Percentiles rank a stretch among this genome's conserved stretches.
phyloP scores from a whole-genome alignment of 78 protist genomes.

The Acrasis kona region DNA sequence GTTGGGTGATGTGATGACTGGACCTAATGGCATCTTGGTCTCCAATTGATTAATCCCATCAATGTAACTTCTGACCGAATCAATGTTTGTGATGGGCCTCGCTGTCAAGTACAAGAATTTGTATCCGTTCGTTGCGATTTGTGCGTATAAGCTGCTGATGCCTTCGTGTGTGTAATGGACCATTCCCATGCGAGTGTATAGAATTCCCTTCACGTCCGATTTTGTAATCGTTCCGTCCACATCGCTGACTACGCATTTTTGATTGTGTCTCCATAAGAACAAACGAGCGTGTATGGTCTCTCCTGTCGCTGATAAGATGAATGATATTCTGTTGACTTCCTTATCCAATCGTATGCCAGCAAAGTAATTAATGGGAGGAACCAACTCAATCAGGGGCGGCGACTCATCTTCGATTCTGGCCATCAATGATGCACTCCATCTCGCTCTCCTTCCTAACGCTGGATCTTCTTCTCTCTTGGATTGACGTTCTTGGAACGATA shows the following conservation, averaged over 20 bases:
- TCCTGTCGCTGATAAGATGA: too few relatives aligned
- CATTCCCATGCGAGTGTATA: constrained; percentile 67
- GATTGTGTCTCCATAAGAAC: constrained; percentile 47
- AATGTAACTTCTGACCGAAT: constrained; percentile 10
- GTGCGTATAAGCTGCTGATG: constrained; percentile 64
- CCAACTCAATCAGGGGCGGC: too few relatives aligned
- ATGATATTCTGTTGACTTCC: too few relatives aligned
- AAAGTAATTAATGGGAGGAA: too few relatives aligned
- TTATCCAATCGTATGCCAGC: too few relatives aligned
- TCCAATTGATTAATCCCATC: constrained; percentile 8
- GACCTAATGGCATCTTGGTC: constrained; percentile 76
- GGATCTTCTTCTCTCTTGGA: too few relatives aligned
- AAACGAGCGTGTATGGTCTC: constrained; percentile 27
- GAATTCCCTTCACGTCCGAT: constrained; percentile 84
- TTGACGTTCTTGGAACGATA: too few relatives aligned
- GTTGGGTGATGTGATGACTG: constrained; percentile 87
- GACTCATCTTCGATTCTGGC: too few relatives aligned
- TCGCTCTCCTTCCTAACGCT: too few relatives aligned
- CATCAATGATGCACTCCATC: too few relatives aligned
- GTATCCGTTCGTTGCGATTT: constrained; percentile 74
- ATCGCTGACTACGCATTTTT: constrained; percentile 77
- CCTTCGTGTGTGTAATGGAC: constrained; percentile 93
- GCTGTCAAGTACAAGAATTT: constrained; percentile 75
- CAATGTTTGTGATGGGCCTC: constrained; percentile 56
- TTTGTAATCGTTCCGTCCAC: constrained; percentile 94